Evolutionary conservation across 2,329 filamentous ascomycete species (phyloP).

Genomic region (Tolypocladium cylindrosporum): DNA sequence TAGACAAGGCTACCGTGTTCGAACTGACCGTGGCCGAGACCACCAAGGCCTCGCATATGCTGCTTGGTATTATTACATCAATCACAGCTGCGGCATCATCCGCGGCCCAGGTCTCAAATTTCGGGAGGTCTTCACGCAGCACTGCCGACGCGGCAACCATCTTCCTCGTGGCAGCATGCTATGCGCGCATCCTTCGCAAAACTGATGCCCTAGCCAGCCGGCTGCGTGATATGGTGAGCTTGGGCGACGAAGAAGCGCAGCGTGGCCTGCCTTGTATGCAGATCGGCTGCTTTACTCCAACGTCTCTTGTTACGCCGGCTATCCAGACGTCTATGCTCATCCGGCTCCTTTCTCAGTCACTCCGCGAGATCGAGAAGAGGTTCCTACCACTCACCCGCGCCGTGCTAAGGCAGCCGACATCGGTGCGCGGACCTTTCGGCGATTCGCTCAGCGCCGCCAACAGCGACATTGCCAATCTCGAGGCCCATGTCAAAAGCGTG

Average conservation of each 20-base stretch:
- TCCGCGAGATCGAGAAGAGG: constrained; percentile 3
- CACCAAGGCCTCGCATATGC: not conserved
- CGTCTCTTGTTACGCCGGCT: not conserved
- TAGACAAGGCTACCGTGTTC: not conserved
- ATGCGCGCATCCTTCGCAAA: constrained; percentile 1
- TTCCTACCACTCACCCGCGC: not conserved
- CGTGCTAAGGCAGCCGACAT: not conserved
- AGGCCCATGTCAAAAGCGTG: constrained; percentile 1
- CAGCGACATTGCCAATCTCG: not conserved
- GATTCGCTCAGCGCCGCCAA: not conserved
- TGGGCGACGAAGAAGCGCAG: not conserved
- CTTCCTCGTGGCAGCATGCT: constrained; percentile 2
- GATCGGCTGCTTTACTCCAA: not conserved
- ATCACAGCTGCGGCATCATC: not conserved
- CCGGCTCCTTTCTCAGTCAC: constrained; percentile 2
- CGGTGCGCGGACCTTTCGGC: not conserved
- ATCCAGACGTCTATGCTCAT: constrained; percentile 2
- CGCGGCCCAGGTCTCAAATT: not conserved
- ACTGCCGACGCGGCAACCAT: constrained; percentile 1
- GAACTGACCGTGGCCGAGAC: not conserved
- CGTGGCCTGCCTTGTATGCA: constrained; percentile 1
- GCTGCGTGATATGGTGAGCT: constrained; percentile 1
- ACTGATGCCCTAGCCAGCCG: not conserved
- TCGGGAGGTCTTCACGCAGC: not conserved
- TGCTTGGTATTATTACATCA: not conserved